Evolutionary conservation across 1,284 basidiomycete genomes (phyloP).

Genomic region (Ganoderma sp.): DNA sequence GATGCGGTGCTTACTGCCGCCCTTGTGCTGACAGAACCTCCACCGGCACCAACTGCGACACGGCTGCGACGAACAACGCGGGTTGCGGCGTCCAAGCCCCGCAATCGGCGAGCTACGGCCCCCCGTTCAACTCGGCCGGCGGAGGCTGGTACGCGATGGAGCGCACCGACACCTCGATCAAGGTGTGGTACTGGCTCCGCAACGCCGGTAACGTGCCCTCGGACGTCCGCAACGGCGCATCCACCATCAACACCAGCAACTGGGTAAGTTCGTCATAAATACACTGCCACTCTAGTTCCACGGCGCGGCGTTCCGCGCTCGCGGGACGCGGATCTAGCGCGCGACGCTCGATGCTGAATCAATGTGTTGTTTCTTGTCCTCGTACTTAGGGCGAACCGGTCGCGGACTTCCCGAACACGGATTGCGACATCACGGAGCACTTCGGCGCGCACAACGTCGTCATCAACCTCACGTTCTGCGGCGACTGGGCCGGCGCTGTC

Average conservation of each 20-base stretch:
- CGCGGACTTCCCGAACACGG: slow-evolving; percentile 58
- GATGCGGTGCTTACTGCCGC: slow-evolving; percentile 1
- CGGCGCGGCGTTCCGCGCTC: no score
- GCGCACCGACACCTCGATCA: slow-evolving; percentile 53
- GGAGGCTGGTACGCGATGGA: slow-evolving; percentile 70
- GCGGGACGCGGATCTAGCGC: no score
- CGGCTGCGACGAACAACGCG: slow-evolving; percentile 50
- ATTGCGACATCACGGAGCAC: slow-evolving; percentile 52
- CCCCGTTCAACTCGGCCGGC: slow-evolving; percentile 61
- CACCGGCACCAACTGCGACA: slow-evolving; percentile 31
- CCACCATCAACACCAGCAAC: slow-evolving; percentile 49
- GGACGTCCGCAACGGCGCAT: slow-evolving; percentile 50
- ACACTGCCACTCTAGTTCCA: slow-evolving; percentile 2
- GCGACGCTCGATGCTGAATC: slow-evolving; percentile 1
- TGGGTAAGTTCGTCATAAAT: slow-evolving; percentile 16
- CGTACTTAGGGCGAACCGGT: slow-evolving; percentile 52
- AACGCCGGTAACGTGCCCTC: slow-evolving; percentile 48
- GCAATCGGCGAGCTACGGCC: slow-evolving; percentile 59
- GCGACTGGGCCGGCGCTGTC: slow-evolving; percentile 61
- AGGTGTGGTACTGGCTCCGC: slow-evolving; percentile 67
- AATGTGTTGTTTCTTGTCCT: not conserved
- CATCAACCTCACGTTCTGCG: slow-evolving; percentile 58
- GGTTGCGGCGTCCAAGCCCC: slow-evolving; percentile 67
- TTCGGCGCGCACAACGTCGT: slow-evolving; percentile 63
- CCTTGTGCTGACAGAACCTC: slow-evolving; percentile 20